Percentiles rank a stretch among this genome's conserved stretches.
These are phyloP conservation scores for Ophiobolus disseminans DNA, from an alignment of 2,329 filamentous ascomycete genomes.

Conservation along the genomic window DNA sequence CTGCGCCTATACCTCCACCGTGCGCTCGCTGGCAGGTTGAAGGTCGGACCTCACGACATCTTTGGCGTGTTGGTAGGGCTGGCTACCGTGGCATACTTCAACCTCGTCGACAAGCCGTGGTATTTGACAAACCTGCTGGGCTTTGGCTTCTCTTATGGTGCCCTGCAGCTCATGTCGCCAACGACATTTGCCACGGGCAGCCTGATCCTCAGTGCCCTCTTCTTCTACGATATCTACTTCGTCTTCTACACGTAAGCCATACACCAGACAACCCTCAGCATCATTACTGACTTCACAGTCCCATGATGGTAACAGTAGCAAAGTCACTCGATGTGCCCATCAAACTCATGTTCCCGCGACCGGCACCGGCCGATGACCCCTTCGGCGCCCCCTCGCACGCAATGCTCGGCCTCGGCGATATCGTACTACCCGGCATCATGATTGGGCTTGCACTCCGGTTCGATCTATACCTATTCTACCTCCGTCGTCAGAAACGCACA, in stretches of 20 bases:
- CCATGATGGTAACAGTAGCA: slow-evolving; percentile 86
- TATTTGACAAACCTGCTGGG: slow-evolving; percentile 86
- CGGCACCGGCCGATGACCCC: slow-evolving; percentile 57
- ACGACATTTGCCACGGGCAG: slow-evolving; percentile 86
- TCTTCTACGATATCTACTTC: slow-evolving; percentile 95
- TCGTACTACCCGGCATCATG: slow-evolving; percentile 90
- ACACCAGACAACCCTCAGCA: not conserved
- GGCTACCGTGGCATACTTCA: slow-evolving; percentile 68
- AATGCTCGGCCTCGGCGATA: slow-evolving; percentile 93
- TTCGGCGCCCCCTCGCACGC: slow-evolving; percentile 57
- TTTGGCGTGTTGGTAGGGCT: slow-evolving; percentile 64
- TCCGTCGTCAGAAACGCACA: slow-evolving; percentile 63
- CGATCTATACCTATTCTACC: slow-evolving; percentile 85
- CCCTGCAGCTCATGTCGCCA: slow-evolving; percentile 83
- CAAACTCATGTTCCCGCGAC: slow-evolving; percentile 84
- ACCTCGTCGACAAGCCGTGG: slow-evolving; percentile 66
- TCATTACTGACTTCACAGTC: slow-evolving; percentile 53
- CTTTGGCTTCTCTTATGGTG: slow-evolving; percentile 83
- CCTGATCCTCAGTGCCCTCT: slow-evolving; percentile 77
- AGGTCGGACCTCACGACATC: slow-evolving; percentile 61
- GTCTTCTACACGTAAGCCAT: slow-evolving; percentile 77
- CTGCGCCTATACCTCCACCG: slow-evolving; percentile 64
- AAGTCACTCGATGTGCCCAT: slow-evolving; percentile 90
- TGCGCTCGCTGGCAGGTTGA: slow-evolving; percentile 57
- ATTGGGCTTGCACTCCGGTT: slow-evolving; percentile 89